phyloP scores from a whole-genome alignment of 1,284 basidiomycete genomes.

The Microstroma glucosiphilum region DNA sequence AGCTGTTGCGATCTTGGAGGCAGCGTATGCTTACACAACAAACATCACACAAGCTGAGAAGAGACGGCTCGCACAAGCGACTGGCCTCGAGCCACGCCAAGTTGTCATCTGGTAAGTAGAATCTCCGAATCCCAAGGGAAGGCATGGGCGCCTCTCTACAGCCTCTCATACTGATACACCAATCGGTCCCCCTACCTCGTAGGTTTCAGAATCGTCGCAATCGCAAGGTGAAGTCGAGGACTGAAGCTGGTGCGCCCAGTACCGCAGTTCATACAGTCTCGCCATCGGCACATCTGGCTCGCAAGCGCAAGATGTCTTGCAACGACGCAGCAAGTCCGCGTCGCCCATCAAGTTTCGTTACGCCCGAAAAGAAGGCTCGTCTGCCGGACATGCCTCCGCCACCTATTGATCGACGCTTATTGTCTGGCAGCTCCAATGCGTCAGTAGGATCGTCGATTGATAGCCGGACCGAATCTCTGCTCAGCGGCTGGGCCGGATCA shows the following conservation, averaged over 20 bases:
- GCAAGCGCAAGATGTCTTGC: background rate
- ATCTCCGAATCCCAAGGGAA: background rate
- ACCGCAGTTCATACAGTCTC: background rate
- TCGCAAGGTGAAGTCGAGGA: constrained; percentile 19
- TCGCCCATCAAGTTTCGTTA: background rate
- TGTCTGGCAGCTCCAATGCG: background rate
- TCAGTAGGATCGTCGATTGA: constrained; percentile 15
- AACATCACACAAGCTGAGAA: constrained; percentile 48
- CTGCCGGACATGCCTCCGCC: background rate
- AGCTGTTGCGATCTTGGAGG: constrained; percentile 36
- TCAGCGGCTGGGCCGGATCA: background rate
- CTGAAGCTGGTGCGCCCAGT: background rate
- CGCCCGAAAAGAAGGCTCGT: background rate
- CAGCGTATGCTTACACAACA: constrained; percentile 35
- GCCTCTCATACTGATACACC: background rate
- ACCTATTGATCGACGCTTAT: background rate
- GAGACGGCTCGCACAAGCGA: constrained; percentile 34
- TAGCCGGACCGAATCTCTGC: constrained; percentile 9
- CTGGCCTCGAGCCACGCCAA: constrained; percentile 42
- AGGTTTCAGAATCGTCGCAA: constrained; percentile 37
- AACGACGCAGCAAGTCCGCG: background rate
- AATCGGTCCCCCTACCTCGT: background rate
- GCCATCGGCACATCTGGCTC: background rate
- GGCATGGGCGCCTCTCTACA: background rate
- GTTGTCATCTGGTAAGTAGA: constrained; percentile 47